Evolutionary conservation across 441 rosid species (phyloP).

Genomic region (Pelargonium cotyledonis): DNA sequence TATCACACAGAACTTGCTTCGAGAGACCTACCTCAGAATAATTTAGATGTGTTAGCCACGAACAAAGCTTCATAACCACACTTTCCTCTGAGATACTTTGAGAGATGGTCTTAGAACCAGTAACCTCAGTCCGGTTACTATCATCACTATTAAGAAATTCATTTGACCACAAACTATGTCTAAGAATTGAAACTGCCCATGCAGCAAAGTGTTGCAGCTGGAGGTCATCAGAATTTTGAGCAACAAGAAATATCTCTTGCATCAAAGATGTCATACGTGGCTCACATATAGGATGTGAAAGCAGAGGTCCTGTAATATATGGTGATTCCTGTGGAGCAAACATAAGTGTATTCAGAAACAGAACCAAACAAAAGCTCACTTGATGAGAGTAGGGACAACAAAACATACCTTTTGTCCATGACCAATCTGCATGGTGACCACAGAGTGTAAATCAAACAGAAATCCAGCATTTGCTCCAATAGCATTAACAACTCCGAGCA

Average conservation of each 20-base stretch:
- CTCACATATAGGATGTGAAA: constrained; percentile 51
- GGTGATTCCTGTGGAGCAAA: constrained; percentile 56
- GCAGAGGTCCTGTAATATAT: constrained; percentile 48
- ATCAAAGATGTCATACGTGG: constrained; percentile 49
- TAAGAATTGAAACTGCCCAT: constrained; percentile 81
- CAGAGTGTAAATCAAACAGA: constrained; percentile 42
- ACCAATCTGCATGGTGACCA: constrained; percentile 30
- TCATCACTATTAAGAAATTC: constrained; percentile 32
- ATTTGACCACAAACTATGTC: constrained; percentile 54
- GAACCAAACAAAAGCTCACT: constrained; percentile 11
- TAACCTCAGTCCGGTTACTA: constrained; percentile 26
- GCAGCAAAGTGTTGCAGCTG: constrained; percentile 74
- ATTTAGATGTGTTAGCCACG: constrained; percentile 53
- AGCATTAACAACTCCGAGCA: constrained; percentile 83
- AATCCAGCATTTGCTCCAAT: constrained; percentile 80
- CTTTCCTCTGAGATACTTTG: constrained; percentile 58
- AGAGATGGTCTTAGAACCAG: constrained; percentile 37
- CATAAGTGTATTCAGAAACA: constrained; percentile 19
- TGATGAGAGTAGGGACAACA: constrained; percentile 10
- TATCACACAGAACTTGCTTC: neutral
- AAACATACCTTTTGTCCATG: constrained; percentile 44
- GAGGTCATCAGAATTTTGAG: constrained; percentile 65
- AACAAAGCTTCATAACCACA: constrained; percentile 60
- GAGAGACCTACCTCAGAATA: constrained; percentile 38
- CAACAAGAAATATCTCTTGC: constrained; percentile 81